Evolutionary conservation across 164 flowering plant genomes (phyloP).

Genomic region (Magnolia officinalis): DNA sequence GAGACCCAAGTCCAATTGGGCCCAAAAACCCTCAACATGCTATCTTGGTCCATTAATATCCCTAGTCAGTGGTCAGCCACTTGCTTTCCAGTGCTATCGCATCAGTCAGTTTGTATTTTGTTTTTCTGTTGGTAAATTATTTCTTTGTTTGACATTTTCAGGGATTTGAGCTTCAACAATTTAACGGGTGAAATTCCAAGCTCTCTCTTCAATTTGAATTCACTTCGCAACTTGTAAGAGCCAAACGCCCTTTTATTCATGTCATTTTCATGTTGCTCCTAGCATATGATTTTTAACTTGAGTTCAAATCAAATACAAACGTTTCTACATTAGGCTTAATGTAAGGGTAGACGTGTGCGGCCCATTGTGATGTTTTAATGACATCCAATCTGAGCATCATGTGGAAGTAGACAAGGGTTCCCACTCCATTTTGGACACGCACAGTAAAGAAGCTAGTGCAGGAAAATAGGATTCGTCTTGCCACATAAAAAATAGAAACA

Average conservation of each 20-base stretch:
- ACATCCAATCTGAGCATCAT: too few relatives aligned
- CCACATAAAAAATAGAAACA: too few relatives aligned
- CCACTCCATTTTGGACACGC: too few relatives aligned
- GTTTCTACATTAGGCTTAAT: too few relatives aligned
- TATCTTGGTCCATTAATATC: background rate
- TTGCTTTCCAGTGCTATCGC: background rate
- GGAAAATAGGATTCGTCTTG: too few relatives aligned
- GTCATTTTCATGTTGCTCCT: background rate
- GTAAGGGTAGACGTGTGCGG: too few relatives aligned
- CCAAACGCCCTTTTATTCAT: background rate
- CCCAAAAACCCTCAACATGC: background rate
- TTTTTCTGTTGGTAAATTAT: background rate
- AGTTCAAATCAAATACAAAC: too few relatives aligned
- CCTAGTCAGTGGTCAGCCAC: background rate
- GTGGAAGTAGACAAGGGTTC: too few relatives aligned
- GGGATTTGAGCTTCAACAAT: slow-evolving; percentile 23
- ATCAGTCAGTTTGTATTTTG: background rate
- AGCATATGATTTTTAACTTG: too few relatives aligned
- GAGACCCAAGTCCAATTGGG: background rate
- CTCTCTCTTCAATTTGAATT: slow-evolving; percentile 14
- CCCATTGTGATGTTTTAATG: too few relatives aligned
- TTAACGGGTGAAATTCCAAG: slow-evolving; percentile 13
- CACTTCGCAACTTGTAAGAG: slow-evolving; percentile 12
- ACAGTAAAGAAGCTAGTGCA: too few relatives aligned
- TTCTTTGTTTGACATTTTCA: background rate